Conservation (phyloP, 352 stramenopile genomes). For the Pythium monospermum region DNA sequence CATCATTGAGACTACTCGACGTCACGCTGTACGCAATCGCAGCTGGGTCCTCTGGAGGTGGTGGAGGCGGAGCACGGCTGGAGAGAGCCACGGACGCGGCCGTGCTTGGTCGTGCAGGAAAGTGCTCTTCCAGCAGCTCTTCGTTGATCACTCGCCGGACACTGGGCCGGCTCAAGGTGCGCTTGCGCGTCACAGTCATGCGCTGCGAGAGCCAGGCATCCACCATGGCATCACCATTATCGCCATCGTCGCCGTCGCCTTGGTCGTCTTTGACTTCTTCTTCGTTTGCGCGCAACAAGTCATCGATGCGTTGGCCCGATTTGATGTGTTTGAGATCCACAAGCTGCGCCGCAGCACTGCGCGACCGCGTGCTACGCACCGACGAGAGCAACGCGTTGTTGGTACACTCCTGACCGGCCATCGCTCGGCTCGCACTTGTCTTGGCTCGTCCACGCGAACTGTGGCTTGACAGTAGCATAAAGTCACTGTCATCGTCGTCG, state of each 20-base stretch:
- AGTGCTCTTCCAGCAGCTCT: slow-evolving; percentile 20
- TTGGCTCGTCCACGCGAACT: slow-evolving; percentile 6
- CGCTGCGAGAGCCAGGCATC: neutral
- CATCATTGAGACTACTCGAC: slow-evolving; percentile 2
- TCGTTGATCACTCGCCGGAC: slow-evolving; percentile 12
- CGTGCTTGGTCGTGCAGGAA: slow-evolving; percentile 6
- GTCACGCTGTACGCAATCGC: slow-evolving; percentile 11
- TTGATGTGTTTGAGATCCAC: slow-evolving; percentile 12
- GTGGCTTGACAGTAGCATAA: slow-evolving; percentile 1
- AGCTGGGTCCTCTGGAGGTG: slow-evolving; percentile 1
- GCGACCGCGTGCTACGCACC: neutral
- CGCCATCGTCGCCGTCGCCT: neutral
- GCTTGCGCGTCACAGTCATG: neutral
- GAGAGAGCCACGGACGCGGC: slow-evolving; percentile 10
- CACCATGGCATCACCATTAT: neutral
- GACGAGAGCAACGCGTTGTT: too few species aligned
- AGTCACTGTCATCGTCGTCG: slow-evolving; percentile 23
- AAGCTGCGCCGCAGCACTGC: slow-evolving; percentile 11
- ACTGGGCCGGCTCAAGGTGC: slow-evolving; percentile 10
- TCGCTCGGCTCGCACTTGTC: slow-evolving; percentile 7
- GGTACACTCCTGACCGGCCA: neutral
- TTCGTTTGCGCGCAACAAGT: slow-evolving; percentile 16
- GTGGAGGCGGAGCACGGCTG: slow-evolving; percentile 8
- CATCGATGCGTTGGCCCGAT: slow-evolving; percentile 13
- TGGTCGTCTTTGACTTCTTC: slow-evolving; percentile 15